Evolutionary conservation across 2,329 filamentous ascomycete genomes (phyloP).

Genomic region (Chaetomium olivaceum): DNA sequence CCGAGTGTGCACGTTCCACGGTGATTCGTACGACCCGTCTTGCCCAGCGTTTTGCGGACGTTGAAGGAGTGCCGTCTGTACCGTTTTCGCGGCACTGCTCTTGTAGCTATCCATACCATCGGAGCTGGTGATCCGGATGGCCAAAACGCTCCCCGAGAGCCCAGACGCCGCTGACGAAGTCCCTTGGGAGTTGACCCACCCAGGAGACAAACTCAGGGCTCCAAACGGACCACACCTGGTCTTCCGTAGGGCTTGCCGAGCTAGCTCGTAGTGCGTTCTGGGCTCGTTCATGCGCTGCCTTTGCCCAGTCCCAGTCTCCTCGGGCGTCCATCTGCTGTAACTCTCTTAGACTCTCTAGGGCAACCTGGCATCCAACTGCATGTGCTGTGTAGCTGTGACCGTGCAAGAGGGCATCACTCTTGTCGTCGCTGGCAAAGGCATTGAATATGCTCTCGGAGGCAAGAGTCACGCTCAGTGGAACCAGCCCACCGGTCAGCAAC

Average conservation of each 20-base stretch:
- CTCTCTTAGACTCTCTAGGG: constrained; percentile 62
- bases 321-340: constrained; percentile 59
- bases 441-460: constrained; percentile 73
- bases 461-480: constrained; percentile 75
- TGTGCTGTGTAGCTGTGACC: constrained; percentile 88
- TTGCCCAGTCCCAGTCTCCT: constrained; percentile 59
- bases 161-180: constrained; percentile 68
- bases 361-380: constrained; percentile 77
- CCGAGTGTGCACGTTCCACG: constrained; percentile 55
- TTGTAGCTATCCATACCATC: constrained; percentile 47
- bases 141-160: constrained; percentile 72
- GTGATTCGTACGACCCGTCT: constrained; percentile 14
- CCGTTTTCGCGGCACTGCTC: constrained; percentile 47
- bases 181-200: constrained; percentile 38
- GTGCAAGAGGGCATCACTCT: constrained; percentile 76
- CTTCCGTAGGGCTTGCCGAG: neutral
- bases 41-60: constrained; percentile 11
- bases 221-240: constrained; percentile 50
- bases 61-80: constrained; percentile 43
- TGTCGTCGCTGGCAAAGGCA: constrained; percentile 69
- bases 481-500: constrained; percentile 74
- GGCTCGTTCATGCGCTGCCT: constrained; percentile 34
- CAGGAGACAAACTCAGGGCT: constrained; percentile 57
- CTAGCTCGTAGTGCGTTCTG: neutral
- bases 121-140: constrained; percentile 53